Evolutionary conservation across 805 yeast species (phyloP).

Genomic region (Teunomyces pallodes): DNA sequence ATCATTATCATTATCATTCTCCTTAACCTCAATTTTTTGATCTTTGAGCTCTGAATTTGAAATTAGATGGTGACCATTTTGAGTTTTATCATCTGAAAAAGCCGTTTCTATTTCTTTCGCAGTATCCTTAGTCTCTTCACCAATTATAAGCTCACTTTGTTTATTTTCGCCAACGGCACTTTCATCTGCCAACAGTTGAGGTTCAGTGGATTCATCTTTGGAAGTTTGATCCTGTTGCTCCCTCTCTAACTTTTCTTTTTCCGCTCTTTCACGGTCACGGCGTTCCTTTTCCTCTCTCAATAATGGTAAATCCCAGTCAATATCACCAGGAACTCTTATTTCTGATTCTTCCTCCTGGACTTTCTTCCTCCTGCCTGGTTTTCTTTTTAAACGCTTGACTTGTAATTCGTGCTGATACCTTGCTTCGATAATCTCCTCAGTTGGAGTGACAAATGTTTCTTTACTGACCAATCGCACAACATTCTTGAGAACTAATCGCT

Average conservation of each 20-base stretch:
- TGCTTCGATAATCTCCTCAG: constrained; percentile 56
- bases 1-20: no score
- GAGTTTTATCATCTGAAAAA: no score
- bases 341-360: constrained; percentile 26
- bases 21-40: no score
- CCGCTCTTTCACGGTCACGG: constrained; percentile 21
- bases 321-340: constrained; percentile 30
- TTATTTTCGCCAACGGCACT: background rate
- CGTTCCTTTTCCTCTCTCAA: constrained; percentile 24
- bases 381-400: constrained; percentile 38
- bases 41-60: no score
- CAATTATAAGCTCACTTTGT: no score
- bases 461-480: constrained; percentile 52
- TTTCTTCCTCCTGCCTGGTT: constrained; percentile 45
- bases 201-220: background rate
- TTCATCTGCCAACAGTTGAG: background rate
- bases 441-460: constrained; percentile 56
- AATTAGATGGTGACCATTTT: no score
- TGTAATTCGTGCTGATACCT: constrained; percentile 37
- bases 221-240: background rate
- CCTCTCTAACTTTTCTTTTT: constrained; percentile 12
- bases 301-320: constrained; percentile 24
- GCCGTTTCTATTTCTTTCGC: no score
- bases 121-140: no score
- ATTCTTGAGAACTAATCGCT: constrained; percentile 57